Base-by-base conservation (phyloP, 1,139 yeast species). In the Taphrina wiesneri region DNA sequence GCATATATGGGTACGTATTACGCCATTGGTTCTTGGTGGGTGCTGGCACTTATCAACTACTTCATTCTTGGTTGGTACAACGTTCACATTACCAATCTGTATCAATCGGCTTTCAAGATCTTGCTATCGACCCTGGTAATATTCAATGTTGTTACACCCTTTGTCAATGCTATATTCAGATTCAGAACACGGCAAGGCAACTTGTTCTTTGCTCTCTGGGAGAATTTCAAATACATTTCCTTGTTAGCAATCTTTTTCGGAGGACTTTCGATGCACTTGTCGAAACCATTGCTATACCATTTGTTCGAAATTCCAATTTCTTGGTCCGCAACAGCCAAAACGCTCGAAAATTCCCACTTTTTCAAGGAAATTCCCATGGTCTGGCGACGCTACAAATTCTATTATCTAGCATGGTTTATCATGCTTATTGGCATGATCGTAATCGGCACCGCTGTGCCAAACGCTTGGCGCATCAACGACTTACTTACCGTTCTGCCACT, bases 301-400 rank as follows among this genome's bases (percentile, higher is more conserved):
- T 56, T 69, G 63, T 62, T 69, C 21, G 67, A 67, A 6, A 45
- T 68, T 17, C 67, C 66, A 54, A 69, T 69, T 51, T 67, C 66
- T 23, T 69, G 70, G 70, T 69, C 70, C 7, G 69, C 70, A 2
- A 69, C 70, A 15, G 68, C 70, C 13, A 68, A 68, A 17, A 69
- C 69, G 28, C 60, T 68, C 9, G 70, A 69, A 32, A 41, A 65
- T 19, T 63, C 68, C 1, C 67, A 69, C 28, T 69, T 69, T 60
- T 68, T 69, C 65, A 68, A 53, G 39, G 70, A 69, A 39, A 56
- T 69, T 28, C 70, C 69, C 1, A 67, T 63, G 62, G 62, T 69
- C 17, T 54, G 66, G 65, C 45, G 66, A 15, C 36, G 59, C 11
- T 63, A 56, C 51, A 46, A 45, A 34, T 63, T 25, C 34, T 43